phyloP scores from a whole-genome alignment of 495 filamentous ascomycete species.

The Aspergillus nidulans region DNA sequence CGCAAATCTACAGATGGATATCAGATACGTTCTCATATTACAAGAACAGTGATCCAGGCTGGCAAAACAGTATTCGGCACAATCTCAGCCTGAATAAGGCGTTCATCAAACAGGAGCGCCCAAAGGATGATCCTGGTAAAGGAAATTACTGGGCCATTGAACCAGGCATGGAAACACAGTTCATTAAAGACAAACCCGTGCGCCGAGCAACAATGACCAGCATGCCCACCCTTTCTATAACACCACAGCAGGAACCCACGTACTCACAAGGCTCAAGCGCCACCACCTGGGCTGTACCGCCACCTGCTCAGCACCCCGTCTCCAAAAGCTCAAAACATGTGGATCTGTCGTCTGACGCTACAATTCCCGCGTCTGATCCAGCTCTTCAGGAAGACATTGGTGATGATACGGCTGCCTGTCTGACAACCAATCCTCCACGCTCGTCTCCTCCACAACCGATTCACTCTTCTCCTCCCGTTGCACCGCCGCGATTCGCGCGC shows the following conservation, averaged over 20 bases:
- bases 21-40: conserved; percentile 90
- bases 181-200: conserved; percentile 75
- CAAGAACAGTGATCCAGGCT: conserved; percentile 74
- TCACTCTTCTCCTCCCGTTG: conserved; percentile 85
- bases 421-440: conserved; percentile 36
- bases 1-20: conserved; percentile 99
- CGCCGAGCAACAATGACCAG: conserved; percentile 53
- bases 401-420: conserved; percentile 38
- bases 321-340: conserved; percentile 26
- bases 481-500: conserved; percentile 55
- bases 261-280: conserved; percentile 29
- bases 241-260: conserved; percentile 30
- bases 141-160: conserved; percentile 98
- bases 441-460: conserved; percentile 62
- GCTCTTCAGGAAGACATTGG: conserved; percentile 61
- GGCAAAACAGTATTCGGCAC: conserved; percentile 98
- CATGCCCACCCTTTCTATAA: conserved; percentile 36
- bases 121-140: conserved; percentile 96
- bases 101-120: conserved; percentile 93
- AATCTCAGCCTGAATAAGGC: conserved; percentile 97
- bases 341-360: conserved; percentile 91
- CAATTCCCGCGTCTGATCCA: conserved; percentile 80
- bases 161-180: conserved; percentile 79
- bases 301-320: conserved; percentile 21
- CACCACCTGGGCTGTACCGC: conserved; percentile 40